Conservation (phyloP, 139 green algal species). For the Chlorella sorokiniana region DNA sequence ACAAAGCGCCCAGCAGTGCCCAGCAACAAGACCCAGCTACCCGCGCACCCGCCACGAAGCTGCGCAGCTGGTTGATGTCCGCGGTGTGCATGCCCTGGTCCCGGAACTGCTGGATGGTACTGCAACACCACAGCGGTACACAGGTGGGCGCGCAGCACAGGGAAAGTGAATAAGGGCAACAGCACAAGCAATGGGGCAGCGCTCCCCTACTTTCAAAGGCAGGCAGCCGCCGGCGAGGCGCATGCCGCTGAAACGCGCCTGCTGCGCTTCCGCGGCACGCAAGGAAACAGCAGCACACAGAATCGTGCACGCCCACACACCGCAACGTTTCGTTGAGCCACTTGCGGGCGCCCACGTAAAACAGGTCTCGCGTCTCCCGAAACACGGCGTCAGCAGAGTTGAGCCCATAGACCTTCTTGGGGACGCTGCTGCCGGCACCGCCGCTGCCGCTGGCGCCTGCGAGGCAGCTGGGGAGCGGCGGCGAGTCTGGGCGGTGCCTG, state of each 20-base stretch:
- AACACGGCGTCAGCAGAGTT: constrained; percentile 72
- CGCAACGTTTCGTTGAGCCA: constrained; percentile 51
- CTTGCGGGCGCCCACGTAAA: constrained; percentile 36
- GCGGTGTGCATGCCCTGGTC: constrained; percentile 44
- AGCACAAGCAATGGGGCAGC: background rate
- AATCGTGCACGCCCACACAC: background rate
- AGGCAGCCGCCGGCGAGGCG: no score
- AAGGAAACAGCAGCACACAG: no score
- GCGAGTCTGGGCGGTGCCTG: no score
- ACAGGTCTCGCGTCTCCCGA: constrained; percentile 62
- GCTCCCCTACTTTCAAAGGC: no score
- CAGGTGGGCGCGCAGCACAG: background rate
- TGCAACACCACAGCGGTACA: background rate
- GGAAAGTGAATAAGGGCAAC: background rate
- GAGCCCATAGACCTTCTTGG: constrained; percentile 43
- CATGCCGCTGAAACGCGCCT: no score
- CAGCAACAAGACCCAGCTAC: background rate
- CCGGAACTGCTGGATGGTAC: constrained; percentile 47
- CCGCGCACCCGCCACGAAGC: constrained; percentile 40
- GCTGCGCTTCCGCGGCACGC: no score
- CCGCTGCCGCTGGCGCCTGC: background rate
- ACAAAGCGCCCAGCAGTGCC: background rate
- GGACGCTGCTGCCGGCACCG: background rate
- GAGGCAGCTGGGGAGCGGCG: background rate
- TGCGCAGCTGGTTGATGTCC: constrained; percentile 40